These are phyloP conservation scores for Pythium brachiatum DNA, from an alignment of 352 stramenopile species.

Conservation along the genomic window DNA sequence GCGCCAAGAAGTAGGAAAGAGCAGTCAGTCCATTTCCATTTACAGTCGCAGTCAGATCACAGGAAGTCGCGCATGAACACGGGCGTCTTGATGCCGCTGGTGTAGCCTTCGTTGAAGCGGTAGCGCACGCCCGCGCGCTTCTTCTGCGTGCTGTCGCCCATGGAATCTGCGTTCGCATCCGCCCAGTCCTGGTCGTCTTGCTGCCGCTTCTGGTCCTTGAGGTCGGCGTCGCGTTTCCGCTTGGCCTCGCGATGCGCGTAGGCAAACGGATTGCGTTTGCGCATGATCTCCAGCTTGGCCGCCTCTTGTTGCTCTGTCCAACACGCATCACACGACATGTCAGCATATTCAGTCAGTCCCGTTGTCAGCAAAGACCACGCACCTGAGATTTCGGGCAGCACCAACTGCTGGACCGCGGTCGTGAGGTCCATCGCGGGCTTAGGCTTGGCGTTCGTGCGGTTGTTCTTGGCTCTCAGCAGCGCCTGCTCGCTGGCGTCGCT, in stretches of 20 bases:
- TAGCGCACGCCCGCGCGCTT: constrained; percentile 63
- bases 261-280: constrained; percentile 75
- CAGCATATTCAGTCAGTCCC: not conserved
- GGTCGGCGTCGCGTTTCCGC: constrained; percentile 49
- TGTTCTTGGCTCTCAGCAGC: constrained; percentile 7
- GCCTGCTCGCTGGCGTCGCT: constrained; percentile 38
- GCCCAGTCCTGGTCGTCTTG: constrained; percentile 31
- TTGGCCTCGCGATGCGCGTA: constrained; percentile 82
- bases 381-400: constrained; percentile 57
- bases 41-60: constrained; percentile 18
- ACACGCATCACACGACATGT: not conserved
- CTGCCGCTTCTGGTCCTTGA: constrained; percentile 36
- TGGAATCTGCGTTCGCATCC: constrained; percentile 24
- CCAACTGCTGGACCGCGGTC: constrained; percentile 35
- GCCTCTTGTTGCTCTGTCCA: constrained; percentile 50
- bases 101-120: constrained; percentile 91
- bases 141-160: constrained; percentile 13
- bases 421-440: constrained; percentile 23
- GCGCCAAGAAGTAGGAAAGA: constrained; percentile 36
- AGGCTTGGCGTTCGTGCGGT: constrained; percentile 8
- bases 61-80: constrained; percentile 88
- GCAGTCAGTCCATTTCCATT: not conserved
- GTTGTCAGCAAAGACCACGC: constrained; percentile 13
- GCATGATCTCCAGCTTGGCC: constrained; percentile 57
- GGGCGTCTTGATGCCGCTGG: constrained; percentile 85